Base-by-base conservation (phyloP, 129 eudicot species). In the Chrysanthemum lavandulifolium region DNA sequence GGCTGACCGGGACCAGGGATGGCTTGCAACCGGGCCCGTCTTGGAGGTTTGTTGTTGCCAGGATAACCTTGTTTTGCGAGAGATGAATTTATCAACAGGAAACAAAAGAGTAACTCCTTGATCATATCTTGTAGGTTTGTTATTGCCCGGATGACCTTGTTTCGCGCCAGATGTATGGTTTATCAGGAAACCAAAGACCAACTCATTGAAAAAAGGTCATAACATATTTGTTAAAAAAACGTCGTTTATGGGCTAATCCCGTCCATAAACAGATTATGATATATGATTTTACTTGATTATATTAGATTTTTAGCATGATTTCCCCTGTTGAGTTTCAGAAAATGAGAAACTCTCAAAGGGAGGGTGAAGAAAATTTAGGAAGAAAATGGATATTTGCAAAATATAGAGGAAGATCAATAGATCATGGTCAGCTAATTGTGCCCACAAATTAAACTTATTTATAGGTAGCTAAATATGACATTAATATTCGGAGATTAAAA, bases 21-120 rank as follows among this genome's bases (percentile, higher is more conserved):
- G 5, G 19, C 58, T 63, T 63, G 75, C 75, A 67, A 13, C 16
- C 59, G 79, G 2, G 53, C 65, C 50, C 52, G 81, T 57, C 80
- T 49, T 23, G 73, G 45, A 50, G 76, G 69, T 72, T 83, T 72
- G 74, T 68, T 61, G 31, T 78, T 61, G 14, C 4, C 48, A 10
- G 57, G 36, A 11, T 57, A 71, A 9, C 36, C 76, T 10, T 78
- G 64, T 68, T 76, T 63, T 18, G 82, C 82, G 16, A 69, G 63
- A 36, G 65, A 78, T 48, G 81, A 79, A 43, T 80, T 82, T 57
- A 87, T 64, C 45, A 87, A 60, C 57, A 84, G 63, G 71, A 78
- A 54, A 62, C 82, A 63, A 21, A 87, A 72, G 68, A 85, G 74
- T n/a, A 85, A 49, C 27, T 75, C 79, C 73, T 74, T 75, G 61